Evolutionary conservation across 2,329 filamentous ascomycete genomes (phyloP).

Genomic region (Penicillium fuscoglaucum): DNA sequence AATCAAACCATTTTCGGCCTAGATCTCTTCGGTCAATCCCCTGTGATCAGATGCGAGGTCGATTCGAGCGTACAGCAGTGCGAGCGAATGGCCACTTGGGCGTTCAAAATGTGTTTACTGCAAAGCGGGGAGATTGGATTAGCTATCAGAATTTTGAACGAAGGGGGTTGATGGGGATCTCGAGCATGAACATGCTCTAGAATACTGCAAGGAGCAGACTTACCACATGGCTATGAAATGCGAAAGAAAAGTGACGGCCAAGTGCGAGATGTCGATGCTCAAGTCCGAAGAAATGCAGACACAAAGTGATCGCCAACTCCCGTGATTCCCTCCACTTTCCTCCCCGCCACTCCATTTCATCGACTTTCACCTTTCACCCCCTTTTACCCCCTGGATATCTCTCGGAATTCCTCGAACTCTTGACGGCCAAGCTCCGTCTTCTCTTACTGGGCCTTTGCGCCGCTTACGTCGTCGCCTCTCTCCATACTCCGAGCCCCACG

Average conservation of each 20-base stretch:
- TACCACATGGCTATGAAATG: slow-evolving; percentile 31
- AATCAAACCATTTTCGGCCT: slow-evolving; percentile 99
- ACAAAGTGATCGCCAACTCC: slow-evolving; percentile 27
- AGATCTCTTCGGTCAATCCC: slow-evolving; percentile 13
- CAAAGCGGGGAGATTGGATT: slow-evolving; percentile 12
- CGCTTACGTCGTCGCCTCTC: slow-evolving; percentile 6
- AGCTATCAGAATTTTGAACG: slow-evolving; percentile 8
- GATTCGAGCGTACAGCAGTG: slow-evolving; percentile 73
- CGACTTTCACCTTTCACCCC: slow-evolving; percentile 11
- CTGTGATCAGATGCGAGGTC: background rate
- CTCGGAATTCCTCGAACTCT: background rate
- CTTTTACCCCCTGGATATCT: slow-evolving; percentile 6
- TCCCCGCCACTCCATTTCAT: slow-evolving; percentile 27
- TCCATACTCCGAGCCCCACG: slow-evolving; percentile 8
- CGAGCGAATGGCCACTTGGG: slow-evolving; percentile 92
- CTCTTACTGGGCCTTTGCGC: slow-evolving; percentile 14
- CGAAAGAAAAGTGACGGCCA: background rate
- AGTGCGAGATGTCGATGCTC: slow-evolving; percentile 3
- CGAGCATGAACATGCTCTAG: background rate
- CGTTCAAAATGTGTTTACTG: slow-evolving; percentile 98
- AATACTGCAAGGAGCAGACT: slow-evolving; percentile 4
- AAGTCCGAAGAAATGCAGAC: slow-evolving; percentile 16
- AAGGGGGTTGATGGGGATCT: background rate
- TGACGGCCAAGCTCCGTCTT: slow-evolving; percentile 3
- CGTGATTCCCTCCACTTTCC: slow-evolving; percentile 30